Base-by-base conservation (phyloP, 73 alveolate genomes). In the Symbiodinium pilosum region DNA sequence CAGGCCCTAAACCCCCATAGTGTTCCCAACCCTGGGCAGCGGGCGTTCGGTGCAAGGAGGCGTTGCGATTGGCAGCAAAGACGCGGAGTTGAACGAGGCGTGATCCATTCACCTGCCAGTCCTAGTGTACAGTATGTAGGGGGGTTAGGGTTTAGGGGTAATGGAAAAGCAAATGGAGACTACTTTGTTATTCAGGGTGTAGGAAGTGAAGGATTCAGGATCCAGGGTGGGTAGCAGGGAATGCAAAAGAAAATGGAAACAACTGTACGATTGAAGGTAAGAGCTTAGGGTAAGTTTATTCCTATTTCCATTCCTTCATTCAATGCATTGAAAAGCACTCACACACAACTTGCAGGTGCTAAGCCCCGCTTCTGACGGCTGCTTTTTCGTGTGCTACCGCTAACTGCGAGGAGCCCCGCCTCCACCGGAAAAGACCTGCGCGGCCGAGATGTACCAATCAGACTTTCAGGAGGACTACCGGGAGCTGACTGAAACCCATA, bases 71-170 rank as follows among this genome's bases (percentile, higher is more conserved):
- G 85, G 93, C 93, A 8, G 93, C 75, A 26, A 28, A 34, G n/a
- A 84, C 93, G 28, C 71, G 52, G 75, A 84, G 71, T 43, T 84
- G 52, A 43, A 84, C 75, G 44, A 84, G 93, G n/a, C 93, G 52
- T 14, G 93, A 84, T 30, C 93, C 93, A 34, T 84, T 84, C 93
- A 84, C 93, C 93, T 84, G 41, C 71, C n/a, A 54, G 26, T 21
- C n/a, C n/a, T n/a, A n/a, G n/a, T n/a, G n/a, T n/a, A n/a, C n/a
- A n/a, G n/a, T n/a, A n/a, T n/a, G n/a, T n/a, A n/a, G n/a, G n/a
- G n/a, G n/a, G n/a, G n/a, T n/a, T n/a, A n/a, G n/a, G n/a, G n/a
- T n/a, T n/a, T n/a, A n/a, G n/a, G n/a, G n/a, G n/a, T n/a, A n/a
- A n/a, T n/a, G n/a, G n/a, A n/a, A n/a, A n/a, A n/a, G n/a, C n/a